Conservation (phyloP, 2,329 filamentous ascomycete species). For the Penicillium janthinellum region DNA sequence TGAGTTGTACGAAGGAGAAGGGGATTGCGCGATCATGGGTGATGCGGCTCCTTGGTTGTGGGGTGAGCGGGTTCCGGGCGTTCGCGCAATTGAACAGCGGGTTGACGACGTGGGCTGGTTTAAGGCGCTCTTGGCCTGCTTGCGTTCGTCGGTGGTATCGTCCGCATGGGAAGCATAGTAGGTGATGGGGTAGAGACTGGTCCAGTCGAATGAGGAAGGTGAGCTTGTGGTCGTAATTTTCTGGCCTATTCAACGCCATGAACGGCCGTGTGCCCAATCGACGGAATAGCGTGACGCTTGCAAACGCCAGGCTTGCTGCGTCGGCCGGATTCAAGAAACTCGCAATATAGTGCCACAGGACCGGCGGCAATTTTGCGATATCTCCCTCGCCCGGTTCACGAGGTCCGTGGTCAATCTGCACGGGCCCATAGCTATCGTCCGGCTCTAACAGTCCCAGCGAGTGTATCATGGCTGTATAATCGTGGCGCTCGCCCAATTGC, state of each 20-base stretch:
- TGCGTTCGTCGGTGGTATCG: conserved; percentile 58
- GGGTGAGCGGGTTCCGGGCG: conserved; percentile 49
- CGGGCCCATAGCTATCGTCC: conserved; percentile 26
- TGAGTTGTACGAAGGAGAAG: conserved; percentile 62
- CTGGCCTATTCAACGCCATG: conserved; percentile 41
- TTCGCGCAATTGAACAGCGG: conserved; percentile 61
- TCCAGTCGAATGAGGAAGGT: conserved; percentile 58
- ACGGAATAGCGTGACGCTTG: conserved; percentile 50
- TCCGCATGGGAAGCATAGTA: conserved; percentile 62
- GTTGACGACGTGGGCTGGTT: conserved; percentile 56
- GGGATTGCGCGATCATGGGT: conserved; percentile 58
- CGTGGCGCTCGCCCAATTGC: conserved; percentile 40
- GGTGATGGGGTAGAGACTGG: conserved; percentile 54
- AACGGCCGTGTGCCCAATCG: conserved; percentile 48
- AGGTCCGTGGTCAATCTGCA: conserved; percentile 21
- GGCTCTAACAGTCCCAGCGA: conserved; percentile 36
- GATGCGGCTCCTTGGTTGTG: conserved; percentile 55
- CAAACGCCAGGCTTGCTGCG: conserved; percentile 52
- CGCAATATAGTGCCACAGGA: conserved; percentile 51
- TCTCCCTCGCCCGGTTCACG: conserved; percentile 43
- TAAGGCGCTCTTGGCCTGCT: conserved; percentile 56
- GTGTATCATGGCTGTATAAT: conserved; percentile 42
- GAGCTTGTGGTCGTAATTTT: conserved; percentile 50
- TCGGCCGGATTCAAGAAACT: conserved; percentile 49
- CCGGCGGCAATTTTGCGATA: conserved; percentile 49